Conservation (phyloP, 2,329 filamentous ascomycete genomes). For the Trichoderma sp. region DNA sequence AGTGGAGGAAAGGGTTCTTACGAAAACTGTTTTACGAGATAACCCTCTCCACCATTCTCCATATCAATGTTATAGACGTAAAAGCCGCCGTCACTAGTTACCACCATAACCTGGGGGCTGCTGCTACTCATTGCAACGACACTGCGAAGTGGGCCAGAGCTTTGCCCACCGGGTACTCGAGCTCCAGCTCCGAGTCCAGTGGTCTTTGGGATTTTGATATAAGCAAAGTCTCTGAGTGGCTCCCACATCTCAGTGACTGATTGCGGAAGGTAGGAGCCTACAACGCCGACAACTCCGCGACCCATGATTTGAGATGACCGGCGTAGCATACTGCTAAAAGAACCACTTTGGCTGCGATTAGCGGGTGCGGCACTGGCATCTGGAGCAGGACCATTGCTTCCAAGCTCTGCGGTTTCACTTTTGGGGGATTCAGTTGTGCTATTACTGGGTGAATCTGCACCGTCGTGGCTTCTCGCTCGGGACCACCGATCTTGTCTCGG, state of each 20-base stretch:
- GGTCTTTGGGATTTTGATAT: slow-evolving; percentile 82
- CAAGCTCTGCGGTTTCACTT: slow-evolving; percentile 46
- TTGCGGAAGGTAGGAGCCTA: slow-evolving; percentile 87
- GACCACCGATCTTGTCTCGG: slow-evolving; percentile 52
- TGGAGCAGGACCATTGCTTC: slow-evolving; percentile 26
- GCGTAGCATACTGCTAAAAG: slow-evolving; percentile 86
- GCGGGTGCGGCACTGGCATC: slow-evolving; percentile 29
- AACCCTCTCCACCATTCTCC: slow-evolving; percentile 90
- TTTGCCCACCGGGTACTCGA: slow-evolving; percentile 32
- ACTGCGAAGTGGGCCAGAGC: slow-evolving; percentile 63
- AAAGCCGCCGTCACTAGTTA: slow-evolving; percentile 92
- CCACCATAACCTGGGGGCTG: slow-evolving; percentile 95
- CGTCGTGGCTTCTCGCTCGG: slow-evolving; percentile 52
- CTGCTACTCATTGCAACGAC: slow-evolving; percentile 98
- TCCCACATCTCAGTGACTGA: slow-evolving; percentile 99
- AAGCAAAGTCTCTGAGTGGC: slow-evolving; percentile 89
- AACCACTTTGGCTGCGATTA: slow-evolving; percentile 62
- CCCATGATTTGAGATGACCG: slow-evolving; percentile 93
- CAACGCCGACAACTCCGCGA: slow-evolving; percentile 80
- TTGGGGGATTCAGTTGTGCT: slow-evolving; percentile 55
- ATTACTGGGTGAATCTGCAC: slow-evolving; percentile 36
- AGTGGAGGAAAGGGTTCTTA: slow-evolving; percentile 48
- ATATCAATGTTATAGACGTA: slow-evolving; percentile 95
- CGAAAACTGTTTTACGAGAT: slow-evolving; percentile 89
- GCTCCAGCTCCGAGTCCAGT: slow-evolving; percentile 24